These are phyloP conservation scores for Trapa bicornis DNA, from an alignment of 345 rosid species.

Conservation along the genomic window DNA sequence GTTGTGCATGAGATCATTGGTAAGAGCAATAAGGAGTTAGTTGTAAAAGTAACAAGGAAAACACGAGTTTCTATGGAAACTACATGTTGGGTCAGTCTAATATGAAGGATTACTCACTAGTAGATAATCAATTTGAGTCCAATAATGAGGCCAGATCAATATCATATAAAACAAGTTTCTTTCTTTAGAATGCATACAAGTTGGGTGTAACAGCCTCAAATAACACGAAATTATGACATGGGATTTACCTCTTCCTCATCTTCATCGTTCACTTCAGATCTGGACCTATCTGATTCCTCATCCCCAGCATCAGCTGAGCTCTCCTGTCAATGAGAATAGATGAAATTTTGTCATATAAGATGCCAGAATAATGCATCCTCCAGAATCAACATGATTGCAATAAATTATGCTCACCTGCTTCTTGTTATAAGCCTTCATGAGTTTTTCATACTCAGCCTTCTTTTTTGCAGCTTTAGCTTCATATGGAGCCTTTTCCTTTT, in stretches of 20 bases:
- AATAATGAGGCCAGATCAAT: no score
- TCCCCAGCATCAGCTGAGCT: conserved; percentile 25
- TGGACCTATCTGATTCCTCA: conserved; percentile 52
- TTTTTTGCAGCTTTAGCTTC: conserved; percentile 72
- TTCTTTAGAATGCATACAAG: not conserved
- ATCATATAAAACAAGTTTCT: not conserved
- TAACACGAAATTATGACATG: not conserved
- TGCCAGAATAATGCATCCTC: no score
- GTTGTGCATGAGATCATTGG: not conserved
- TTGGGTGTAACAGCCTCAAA: not conserved
- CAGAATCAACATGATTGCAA: not conserved
- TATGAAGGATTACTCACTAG: not conserved
- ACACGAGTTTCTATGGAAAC: not conserved
- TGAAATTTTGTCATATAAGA: not conserved
- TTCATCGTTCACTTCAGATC: conserved; percentile 35
- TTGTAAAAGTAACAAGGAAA: no score
- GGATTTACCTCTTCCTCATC: conserved; percentile 41
- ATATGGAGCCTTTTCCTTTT: conserved; percentile 76
- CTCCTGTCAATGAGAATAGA: conserved; percentile 18
- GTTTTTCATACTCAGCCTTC: conserved; percentile 68
- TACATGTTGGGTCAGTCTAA: not conserved
- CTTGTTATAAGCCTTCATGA: conserved; percentile 72
- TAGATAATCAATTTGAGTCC: not conserved
- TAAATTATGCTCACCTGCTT: conserved; percentile 39
- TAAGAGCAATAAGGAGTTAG: no score